Base-by-base conservation (phyloP, 306 rosid genomes). In the Glycine soja region DNA sequence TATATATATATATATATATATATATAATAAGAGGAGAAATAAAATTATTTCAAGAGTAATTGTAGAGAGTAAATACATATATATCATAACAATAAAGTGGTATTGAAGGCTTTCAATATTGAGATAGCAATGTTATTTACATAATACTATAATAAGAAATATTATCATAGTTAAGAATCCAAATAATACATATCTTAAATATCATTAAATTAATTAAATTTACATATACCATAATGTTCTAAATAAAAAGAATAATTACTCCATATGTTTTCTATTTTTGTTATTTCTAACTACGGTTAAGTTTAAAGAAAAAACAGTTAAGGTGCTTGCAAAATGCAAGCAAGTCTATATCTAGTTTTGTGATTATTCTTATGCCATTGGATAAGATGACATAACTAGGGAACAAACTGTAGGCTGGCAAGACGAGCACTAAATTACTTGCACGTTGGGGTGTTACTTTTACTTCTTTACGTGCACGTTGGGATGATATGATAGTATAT, bases 371-470 rank as follows among this genome's bases (percentile, higher is more conserved):
- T 19, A 24, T 24, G 30, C 30, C 30, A 24, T 24, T 24, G 30
- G 30, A 24, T 24, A 24, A 78, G 52, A 58, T 52, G 73, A 30
- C 61, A 15, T 6, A 47, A 69, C 18, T 24, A 69, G 18, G 65
- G 34, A 40, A 54, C 59, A 78, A 68, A 68, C 3, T 36, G 15
- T 18, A 65, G 45, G 43, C 3, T 78, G 70, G 10, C 15, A 18
- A 47, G 30, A 24, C 2, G 52, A 70, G n/a, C n/a, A 30, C 4
- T 15, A 13, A 15, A 14, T 54, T 54, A 16, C 62, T 11, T 61
- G 42, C 16, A 62, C 80, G 80, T 50, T 64, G 83, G 66, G 71
- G 18, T 80, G 79, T 36, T 80, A n/a, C 32, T 13, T 51, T 52
- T 7, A 12, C 43, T 2, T 30, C 59, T 45, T 75, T 72, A 7